Conservation (phyloP, 2,329 filamentous ascomycete genomes). For the Elsinoe necatrix region DNA sequence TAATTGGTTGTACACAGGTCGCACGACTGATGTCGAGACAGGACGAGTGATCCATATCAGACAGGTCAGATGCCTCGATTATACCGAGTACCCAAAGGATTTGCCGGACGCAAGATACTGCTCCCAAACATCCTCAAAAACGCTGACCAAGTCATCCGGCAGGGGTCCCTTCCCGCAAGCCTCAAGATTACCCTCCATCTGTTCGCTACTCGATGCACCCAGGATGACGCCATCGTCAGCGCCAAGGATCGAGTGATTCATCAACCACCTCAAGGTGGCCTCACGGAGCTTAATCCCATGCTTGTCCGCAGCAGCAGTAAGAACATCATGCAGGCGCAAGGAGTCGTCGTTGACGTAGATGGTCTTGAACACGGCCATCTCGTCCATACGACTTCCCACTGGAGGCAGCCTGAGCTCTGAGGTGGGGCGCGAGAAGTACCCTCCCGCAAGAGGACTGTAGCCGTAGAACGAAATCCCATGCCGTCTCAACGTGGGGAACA, state of each 20-base stretch:
- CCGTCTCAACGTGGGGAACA: conserved; percentile 38
- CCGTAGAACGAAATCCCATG: conserved; percentile 39
- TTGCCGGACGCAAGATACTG: conserved; percentile 19
- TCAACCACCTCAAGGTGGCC: conserved; percentile 39
- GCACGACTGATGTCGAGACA: background rate
- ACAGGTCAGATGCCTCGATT: background rate
- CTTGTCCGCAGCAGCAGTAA: conserved; percentile 30
- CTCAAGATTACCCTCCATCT: conserved; percentile 27
- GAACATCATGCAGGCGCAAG: conserved; percentile 35
- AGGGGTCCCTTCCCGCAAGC: conserved; percentile 24
- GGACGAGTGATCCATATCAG: background rate
- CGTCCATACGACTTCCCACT: conserved; percentile 22
- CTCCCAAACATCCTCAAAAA: conserved; percentile 21
- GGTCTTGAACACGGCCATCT: conserved; percentile 28
- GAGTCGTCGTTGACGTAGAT: conserved; percentile 36
- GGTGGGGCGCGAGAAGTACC: conserved; percentile 33
- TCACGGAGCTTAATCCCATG: conserved; percentile 36
- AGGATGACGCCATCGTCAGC: conserved; percentile 33
- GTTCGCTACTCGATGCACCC: conserved; percentile 28
- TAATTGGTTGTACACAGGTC: background rate
- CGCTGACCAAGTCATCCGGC: conserved; percentile 20
- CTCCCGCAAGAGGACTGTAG: conserved; percentile 30
- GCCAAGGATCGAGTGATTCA: conserved; percentile 36
- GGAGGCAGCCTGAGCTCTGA: conserved; percentile 29
- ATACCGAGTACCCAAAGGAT: conserved; percentile 19